phyloP scores from a whole-genome alignment of 805 yeast genomes.

The Metschnikowia gruessii region DNA sequence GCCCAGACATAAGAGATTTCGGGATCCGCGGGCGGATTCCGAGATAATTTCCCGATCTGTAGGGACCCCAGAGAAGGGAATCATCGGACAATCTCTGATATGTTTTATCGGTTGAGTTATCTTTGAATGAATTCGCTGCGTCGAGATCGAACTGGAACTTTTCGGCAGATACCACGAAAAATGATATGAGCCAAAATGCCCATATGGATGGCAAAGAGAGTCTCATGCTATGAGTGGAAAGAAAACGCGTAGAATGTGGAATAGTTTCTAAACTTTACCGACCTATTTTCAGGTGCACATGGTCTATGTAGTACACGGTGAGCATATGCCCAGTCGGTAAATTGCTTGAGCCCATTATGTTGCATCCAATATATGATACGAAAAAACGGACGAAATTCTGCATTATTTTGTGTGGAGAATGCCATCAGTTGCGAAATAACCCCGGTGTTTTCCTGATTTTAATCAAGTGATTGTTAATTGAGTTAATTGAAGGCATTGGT shows the following conservation, averaged over 20 bases:
- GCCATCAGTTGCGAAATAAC: too few relatives aligned
- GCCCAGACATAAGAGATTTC: conserved; percentile 67
- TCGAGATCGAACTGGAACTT: conserved; percentile 17
- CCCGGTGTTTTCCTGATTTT: too few relatives aligned
- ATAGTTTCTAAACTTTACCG: too few relatives aligned
- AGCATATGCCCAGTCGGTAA: not conserved
- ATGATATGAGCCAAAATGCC: conserved; percentile 1
- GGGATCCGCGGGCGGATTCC: conserved; percentile 86
- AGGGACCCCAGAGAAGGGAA: conserved; percentile 79
- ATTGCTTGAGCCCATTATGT: not conserved
- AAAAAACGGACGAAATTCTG: too few relatives aligned
- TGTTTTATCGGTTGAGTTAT: conserved; percentile 8
- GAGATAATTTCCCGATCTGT: conserved; percentile 78
- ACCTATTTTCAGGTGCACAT: not conserved
- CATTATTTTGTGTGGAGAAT: too few relatives aligned
- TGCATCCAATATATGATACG: not conserved
- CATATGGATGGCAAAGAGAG: not conserved
- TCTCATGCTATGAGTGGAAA: conserved; percentile 1
- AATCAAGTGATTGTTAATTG: too few relatives aligned
- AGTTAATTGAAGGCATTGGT: too few relatives aligned
- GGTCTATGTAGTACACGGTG: not conserved
- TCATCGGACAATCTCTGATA: conserved; percentile 21
- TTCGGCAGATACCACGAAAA: not conserved
- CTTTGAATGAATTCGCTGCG: conserved; percentile 5
- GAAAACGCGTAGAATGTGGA: too few relatives aligned